Evolutionary conservation across 2,329 filamentous ascomycete genomes (phyloP).

Genomic region (Hypoxylon sp.): DNA sequence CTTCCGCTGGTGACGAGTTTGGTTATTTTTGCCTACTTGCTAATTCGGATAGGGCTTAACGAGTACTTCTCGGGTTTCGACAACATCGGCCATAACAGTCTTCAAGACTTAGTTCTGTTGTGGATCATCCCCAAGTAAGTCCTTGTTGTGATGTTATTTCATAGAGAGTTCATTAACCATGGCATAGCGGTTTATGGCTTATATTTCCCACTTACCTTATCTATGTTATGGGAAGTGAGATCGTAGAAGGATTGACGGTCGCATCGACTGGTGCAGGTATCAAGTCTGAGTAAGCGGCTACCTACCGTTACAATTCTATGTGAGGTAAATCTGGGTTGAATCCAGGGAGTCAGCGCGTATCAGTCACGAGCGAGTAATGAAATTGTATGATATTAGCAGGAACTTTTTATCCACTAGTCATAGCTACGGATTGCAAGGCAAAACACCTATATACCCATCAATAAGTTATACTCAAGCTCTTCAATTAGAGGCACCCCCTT

Average conservation of each 20-base stretch:
- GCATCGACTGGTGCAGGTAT: conserved; percentile 54
- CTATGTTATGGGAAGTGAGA: conserved; percentile 64
- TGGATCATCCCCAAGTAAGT: conserved; percentile 74
- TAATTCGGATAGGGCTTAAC: conserved; percentile 62
- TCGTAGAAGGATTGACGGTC: conserved; percentile 62
- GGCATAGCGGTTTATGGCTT: conserved; percentile 68
- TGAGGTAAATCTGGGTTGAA: conserved; percentile 1
- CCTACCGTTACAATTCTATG: not conserved
- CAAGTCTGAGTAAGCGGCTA: conserved; percentile 60
- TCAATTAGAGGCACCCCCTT: not conserved
- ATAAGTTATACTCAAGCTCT: not conserved
- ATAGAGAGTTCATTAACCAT: not conserved
- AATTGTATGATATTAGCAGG: conserved; percentile 1
- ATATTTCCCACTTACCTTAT: conserved; percentile 68
- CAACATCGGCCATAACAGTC: conserved; percentile 71
- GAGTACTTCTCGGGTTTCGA: conserved; percentile 70
- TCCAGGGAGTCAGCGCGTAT: not conserved
- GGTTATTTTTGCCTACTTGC: not conserved
- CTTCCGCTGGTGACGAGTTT: conserved; percentile 11
- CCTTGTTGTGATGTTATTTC: not conserved
- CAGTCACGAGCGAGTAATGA: conserved; percentile 7
- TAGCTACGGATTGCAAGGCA: conserved; percentile 11
- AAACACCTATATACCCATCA: conserved; percentile 5
- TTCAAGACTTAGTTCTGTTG: conserved; percentile 62
- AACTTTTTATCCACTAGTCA: conserved; percentile 12